phyloP scores from a whole-genome alignment of 306 rosid species.

The Cicer judaicum region DNA sequence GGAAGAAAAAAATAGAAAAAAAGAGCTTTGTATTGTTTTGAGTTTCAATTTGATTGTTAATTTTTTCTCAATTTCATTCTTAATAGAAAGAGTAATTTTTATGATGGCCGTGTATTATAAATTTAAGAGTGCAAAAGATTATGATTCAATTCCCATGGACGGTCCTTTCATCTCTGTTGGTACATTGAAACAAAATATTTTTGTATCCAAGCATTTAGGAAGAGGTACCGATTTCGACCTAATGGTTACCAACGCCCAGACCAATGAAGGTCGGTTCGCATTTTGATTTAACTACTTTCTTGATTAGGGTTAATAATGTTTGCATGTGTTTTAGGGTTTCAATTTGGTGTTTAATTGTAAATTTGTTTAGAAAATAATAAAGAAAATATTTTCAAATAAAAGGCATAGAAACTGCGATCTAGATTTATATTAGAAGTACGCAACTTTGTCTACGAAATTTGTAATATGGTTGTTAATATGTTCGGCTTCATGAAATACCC shows the following conservation, averaged over 20 bases:
- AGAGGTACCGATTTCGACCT: slow-evolving; percentile 99
- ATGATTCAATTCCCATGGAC: slow-evolving; percentile 98
- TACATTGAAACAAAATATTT: slow-evolving; percentile 93
- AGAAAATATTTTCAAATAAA: slow-evolving; percentile 10
- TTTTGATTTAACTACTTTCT: slow-evolving; percentile 51
- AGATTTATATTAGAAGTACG: slow-evolving; percentile 38
- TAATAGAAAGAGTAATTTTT: slow-evolving; percentile 59
- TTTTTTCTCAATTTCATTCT: slow-evolving; percentile 37
- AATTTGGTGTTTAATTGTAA: slow-evolving; percentile 20
- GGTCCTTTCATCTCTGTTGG: slow-evolving; percentile 99
- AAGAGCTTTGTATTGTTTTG: slow-evolving; percentile 55
- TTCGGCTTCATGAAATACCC: slow-evolving; percentile 40
- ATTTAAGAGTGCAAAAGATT: slow-evolving; percentile 99
- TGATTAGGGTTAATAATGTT: slow-evolving; percentile 40
- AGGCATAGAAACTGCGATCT: slow-evolving; percentile 40
- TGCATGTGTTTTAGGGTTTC: slow-evolving; percentile 31
- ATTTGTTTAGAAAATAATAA: background rate
- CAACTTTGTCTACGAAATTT: slow-evolving; percentile 40
- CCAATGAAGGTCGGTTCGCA: slow-evolving; percentile 99
- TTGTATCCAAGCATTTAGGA: slow-evolving; percentile 98
- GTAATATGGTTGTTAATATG: slow-evolving; percentile 29
- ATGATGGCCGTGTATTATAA: slow-evolving; percentile 99
- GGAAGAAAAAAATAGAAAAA: slow-evolving; percentile 21
- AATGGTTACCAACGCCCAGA: slow-evolving; percentile 99
- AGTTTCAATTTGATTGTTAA: slow-evolving; percentile 57